Base-by-base conservation (phyloP, 164 flowering plant species). In the Vitis labrusca region DNA sequence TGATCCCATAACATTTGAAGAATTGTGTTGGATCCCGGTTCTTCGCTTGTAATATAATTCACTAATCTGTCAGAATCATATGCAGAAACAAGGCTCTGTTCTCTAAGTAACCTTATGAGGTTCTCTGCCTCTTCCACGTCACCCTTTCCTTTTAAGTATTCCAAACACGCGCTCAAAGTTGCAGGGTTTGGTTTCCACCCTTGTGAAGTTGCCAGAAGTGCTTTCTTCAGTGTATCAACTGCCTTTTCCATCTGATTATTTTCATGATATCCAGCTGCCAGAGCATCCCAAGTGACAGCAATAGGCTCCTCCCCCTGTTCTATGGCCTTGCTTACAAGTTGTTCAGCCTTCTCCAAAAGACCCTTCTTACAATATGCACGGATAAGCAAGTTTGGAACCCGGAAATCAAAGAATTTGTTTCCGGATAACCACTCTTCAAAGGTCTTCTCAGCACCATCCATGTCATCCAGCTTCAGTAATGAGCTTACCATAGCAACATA, bases 401-500 rank as follows among this genome's bases (percentile, higher is more conserved):
- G 67, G 17, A 66, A 15, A 37, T 83, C 86, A 52, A 52, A 77
- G 9, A 9, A 16, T 7, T 65, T 51, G 10, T 56, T 8, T 14
- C 53, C 65, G 10, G 75, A 66, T 50, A 77, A 78, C 86, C 86
- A 83, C 30, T 81, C 83, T 23, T 54, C 70, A 12, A 75, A 71
- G 27, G 81, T 67, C 59, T 62, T 71, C 80, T 80, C 83, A 32
- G 78, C 85, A 50, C 84, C 80, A 32, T 75, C 74, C 30, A 78
- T 55, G 71, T 85, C 86, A 61, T 78, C 80, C 44, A 83, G 54
- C 75, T 83, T 82, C 60, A 67, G 15, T 5, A 81, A 63, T 7
- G 80, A 73, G 32, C 73, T 78, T 27, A 81, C 67, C 78, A 83
- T 79, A 65, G 59, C 12, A 9, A 55, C 6, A 60, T 82, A 83